These are phyloP conservation scores for Verbena officinalis DNA, from an alignment of 257 asterid genomes.

Conservation along the genomic window DNA sequence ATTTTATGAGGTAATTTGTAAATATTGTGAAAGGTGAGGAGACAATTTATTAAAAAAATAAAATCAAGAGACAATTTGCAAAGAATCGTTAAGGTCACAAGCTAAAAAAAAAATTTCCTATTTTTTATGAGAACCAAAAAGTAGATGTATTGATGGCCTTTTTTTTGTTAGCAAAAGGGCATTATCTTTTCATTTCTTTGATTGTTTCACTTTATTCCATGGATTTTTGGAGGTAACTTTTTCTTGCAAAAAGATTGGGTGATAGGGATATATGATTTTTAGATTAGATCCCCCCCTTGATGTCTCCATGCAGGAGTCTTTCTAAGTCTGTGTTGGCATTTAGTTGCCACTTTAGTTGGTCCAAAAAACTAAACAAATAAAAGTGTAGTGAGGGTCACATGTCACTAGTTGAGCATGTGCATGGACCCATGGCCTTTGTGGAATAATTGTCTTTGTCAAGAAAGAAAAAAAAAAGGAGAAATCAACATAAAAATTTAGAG, in stretches of 20 bases:
- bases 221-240: conserved; percentile 18
- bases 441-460: conserved; percentile 35
- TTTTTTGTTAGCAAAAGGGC: background rate
- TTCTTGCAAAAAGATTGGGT: conserved; percentile 35
- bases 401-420: conserved; percentile 42
- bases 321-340: conserved; percentile 30
- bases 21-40: too few relatives aligned
- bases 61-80: too few relatives aligned
- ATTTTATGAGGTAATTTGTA: too few relatives aligned
- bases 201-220: conserved; percentile 32
- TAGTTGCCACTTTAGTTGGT: conserved; percentile 35
- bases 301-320: conserved; percentile 66
- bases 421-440: conserved; percentile 38
- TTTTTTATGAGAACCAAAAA: too few relatives aligned
- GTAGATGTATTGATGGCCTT: background rate
- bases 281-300: conserved; percentile 38
- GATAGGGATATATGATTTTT: conserved; percentile 1
- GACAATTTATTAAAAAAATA: too few relatives aligned
- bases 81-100: too few relatives aligned
- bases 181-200: conserved; percentile 14
- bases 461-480: conserved; percentile 18
- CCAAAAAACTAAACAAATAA: conserved; percentile 18
- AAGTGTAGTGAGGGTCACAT: conserved; percentile 17
- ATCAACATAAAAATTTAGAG: conserved; percentile 21
- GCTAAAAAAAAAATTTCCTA: too few relatives aligned